Evolutionary conservation across 2,329 filamentous ascomycete species (phyloP).

Genomic region (Talaromyces sp.): DNA sequence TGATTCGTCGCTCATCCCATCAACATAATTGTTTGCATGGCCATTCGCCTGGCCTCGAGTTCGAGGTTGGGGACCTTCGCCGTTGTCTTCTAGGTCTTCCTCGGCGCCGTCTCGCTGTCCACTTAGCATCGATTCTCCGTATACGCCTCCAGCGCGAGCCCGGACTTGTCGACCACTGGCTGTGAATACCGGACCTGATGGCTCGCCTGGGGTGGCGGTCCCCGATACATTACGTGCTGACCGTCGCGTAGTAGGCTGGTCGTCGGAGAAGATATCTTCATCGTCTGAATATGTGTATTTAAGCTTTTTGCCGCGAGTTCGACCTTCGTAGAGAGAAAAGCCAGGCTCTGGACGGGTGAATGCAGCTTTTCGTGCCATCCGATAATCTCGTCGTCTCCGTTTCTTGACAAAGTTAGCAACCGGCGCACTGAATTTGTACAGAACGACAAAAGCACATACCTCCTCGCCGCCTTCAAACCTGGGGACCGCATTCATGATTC

Average conservation of each 20-base stretch:
- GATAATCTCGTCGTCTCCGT: constrained; percentile 87
- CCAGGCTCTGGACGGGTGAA: constrained; percentile 84
- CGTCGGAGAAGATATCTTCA: constrained; percentile 63
- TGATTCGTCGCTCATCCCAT: constrained; percentile 61
- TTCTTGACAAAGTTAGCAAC: constrained; percentile 52
- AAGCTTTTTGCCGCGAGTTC: constrained; percentile 90
- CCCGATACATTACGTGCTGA: constrained; percentile 62
- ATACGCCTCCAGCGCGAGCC: constrained; percentile 47
- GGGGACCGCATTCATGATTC: constrained; percentile 72
- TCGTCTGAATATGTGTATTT: constrained; percentile 96
- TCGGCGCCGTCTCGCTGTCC: constrained; percentile 45
- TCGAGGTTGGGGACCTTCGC: constrained; percentile 34
- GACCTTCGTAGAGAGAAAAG: constrained; percentile 91
- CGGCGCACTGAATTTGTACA: not conserved
- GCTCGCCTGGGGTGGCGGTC: constrained; percentile 65
- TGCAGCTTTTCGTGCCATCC: constrained; percentile 74
- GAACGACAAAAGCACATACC: constrained; percentile 43
- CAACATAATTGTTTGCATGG: constrained; percentile 52
- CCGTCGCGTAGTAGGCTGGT: constrained; percentile 57
- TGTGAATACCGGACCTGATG: constrained; percentile 60
- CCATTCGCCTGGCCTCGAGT: constrained; percentile 26
- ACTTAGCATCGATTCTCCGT: constrained; percentile 51
- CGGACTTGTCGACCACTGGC: constrained; percentile 80
- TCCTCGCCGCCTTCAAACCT: constrained; percentile 92
- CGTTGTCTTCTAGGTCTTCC: constrained; percentile 41